A percentile compares a stretch with the other conserved stretches of the same genome.
phyloP scores from a whole-genome alignment of 129 eudicot species.

The Artemisia argyi region DNA sequence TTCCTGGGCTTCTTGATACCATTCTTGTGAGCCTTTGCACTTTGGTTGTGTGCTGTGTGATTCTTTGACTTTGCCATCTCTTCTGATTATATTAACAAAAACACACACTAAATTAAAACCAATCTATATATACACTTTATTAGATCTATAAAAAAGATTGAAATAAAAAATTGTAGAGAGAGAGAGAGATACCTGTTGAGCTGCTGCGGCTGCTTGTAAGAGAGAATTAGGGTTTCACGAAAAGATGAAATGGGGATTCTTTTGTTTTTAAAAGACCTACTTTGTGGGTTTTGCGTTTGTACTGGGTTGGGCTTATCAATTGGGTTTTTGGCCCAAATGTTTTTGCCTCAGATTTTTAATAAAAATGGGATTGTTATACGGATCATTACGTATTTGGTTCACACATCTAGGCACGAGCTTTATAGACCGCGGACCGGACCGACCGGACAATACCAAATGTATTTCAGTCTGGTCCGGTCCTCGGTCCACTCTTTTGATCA shows the following conservation, averaged over 20 bases:
- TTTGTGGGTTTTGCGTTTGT: background rate
- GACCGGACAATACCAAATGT: too few species aligned
- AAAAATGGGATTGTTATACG: too few species aligned
- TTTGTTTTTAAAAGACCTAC: conserved; percentile 6
- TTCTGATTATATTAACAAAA: too few species aligned
- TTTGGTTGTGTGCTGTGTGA: conserved; percentile 82
- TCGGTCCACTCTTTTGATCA: too few species aligned
- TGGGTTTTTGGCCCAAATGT: conserved; percentile 20
- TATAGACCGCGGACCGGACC: too few species aligned
- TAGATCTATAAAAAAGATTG: background rate
- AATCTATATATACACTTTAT: background rate
- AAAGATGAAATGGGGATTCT: background rate
- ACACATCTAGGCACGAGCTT: too few species aligned
- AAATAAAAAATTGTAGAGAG: background rate
- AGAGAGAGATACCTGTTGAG: conserved; percentile 22
- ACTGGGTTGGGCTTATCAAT: background rate
- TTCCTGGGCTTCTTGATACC: conserved; percentile 87
- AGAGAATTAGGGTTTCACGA: conserved; percentile 27
- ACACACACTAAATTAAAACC: too few species aligned
- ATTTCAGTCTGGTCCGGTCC: too few species aligned
- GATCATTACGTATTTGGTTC: too few species aligned
- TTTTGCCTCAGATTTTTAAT: too few species aligned
- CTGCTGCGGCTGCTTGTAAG: conserved; percentile 6
- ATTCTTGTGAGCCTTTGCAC: conserved; percentile 70
- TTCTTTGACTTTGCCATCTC: conserved; percentile 72